Evolutionary conservation across 2,329 filamentous ascomycete genomes (phyloP), one percentile per base, ranked within the genome.

Genomic region (Colletotrichum sp.): DNA sequence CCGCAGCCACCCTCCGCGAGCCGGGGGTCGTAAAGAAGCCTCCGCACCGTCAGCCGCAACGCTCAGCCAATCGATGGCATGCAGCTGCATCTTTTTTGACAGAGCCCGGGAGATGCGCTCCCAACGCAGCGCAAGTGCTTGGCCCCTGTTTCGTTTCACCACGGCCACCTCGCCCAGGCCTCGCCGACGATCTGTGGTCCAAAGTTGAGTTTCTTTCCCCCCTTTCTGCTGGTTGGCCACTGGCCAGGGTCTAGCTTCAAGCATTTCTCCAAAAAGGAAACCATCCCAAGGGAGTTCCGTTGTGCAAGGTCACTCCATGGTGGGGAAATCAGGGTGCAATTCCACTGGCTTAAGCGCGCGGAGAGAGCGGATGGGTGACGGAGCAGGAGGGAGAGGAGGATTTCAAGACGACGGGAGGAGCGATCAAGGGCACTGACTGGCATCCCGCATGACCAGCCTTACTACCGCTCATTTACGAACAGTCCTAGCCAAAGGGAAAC

Each of bases 121-220:
- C 44, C 44, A 52, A 24, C 44, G 44, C 59, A 36, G 70, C 62
- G 39, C 67, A 52, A 63, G 67, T 34, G 70, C 70, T 76, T 73
- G 49, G 60, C 75, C 75, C 75, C 72, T 77, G 75, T 77, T 77
- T 77, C 75, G 75, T 77, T 77, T 77, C 75, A 77, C 71, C 71
- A 75, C 74, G 64, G 44, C 57, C 69, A 72, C 34, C 63, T 72
- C 39, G 69, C 73, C 59, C 62, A 73, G 73, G 70, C 70, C 70
- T 73, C 70, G 64, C 44, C 10, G 70, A 76, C 52, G 70, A 65
- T 76, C 74, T 65, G 39, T 76, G 70, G 74, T 65, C 63, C 15
- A 65, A 18, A 30, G 62, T 24, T 34, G 30, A 55, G 34, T 68
- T 32, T 36, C 60, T 32, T 68, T 5, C 13, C 24, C 55, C 69